phyloP scores from a whole-genome alignment of 495 filamentous ascomycete species.

The Podospora fimiseda region DNA sequence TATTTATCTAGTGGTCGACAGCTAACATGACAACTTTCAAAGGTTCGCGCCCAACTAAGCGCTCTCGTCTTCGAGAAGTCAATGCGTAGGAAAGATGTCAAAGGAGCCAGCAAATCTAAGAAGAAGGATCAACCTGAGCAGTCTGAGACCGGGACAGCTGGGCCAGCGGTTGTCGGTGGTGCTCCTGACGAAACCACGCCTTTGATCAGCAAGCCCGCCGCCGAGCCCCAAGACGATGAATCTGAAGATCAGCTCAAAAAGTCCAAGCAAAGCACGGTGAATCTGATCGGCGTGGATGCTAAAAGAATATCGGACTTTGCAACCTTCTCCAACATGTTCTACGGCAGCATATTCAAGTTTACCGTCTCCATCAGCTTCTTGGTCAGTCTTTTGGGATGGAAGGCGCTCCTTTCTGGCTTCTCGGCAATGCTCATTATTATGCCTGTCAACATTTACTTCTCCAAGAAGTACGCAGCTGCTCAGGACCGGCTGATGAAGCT shows the following conservation, averaged over 20 bases:
- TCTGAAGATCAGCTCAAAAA: slow-evolving; percentile 43
- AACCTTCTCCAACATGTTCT: slow-evolving; percentile 59
- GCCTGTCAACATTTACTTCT: slow-evolving; percentile 63
- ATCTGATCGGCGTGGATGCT: slow-evolving; percentile 72
- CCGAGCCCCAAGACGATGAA: slow-evolving; percentile 39
- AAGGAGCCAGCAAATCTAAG: slow-evolving; percentile 26
- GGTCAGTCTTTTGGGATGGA: slow-evolving; percentile 65
- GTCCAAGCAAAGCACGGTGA: slow-evolving; percentile 72
- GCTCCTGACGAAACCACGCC: slow-evolving; percentile 11
- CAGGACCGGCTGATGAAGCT: slow-evolving; percentile 74
- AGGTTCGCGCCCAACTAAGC: slow-evolving; percentile 63
- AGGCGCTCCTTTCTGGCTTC: slow-evolving; percentile 61
- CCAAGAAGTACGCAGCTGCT: slow-evolving; percentile 57
- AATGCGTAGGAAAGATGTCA: slow-evolving; percentile 74
- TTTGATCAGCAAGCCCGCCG: slow-evolving; percentile 10
- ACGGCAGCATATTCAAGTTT: slow-evolving; percentile 53
- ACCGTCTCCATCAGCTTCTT: slow-evolving; percentile 61
- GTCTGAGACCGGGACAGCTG: slow-evolving; percentile 20
- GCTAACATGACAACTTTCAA: too few species aligned
- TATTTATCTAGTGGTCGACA: too few species aligned
- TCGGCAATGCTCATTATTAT: slow-evolving; percentile 54
- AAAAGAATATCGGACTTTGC: slow-evolving; percentile 67
- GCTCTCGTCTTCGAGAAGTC: slow-evolving; percentile 71
- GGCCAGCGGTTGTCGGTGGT: slow-evolving; percentile 22
- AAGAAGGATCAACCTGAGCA: slow-evolving; percentile 21